These are phyloP conservation scores for Neopestalotiopsis rosae DNA, from an alignment of 2,329 filamentous ascomycete species.

Conservation along the genomic window DNA sequence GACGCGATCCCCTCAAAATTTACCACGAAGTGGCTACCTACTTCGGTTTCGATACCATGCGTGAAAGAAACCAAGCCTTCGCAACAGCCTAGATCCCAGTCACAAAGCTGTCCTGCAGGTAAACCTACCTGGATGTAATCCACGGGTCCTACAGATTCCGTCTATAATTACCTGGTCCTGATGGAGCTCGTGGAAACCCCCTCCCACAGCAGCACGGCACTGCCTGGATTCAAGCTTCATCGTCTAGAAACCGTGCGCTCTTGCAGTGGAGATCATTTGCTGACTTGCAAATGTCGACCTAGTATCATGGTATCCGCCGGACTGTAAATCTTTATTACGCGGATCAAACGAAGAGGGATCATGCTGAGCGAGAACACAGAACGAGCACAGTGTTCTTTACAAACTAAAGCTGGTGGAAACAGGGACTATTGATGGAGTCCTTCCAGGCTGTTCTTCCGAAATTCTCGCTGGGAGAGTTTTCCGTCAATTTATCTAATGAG, in stretches of 20 bases:
- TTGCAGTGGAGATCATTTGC: not conserved
- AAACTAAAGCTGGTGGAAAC: not conserved
- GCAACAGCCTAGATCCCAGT: not conserved
- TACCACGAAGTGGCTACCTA: slow-evolving; percentile 7
- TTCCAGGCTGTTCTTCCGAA: not conserved
- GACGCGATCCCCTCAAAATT: slow-evolving; percentile 1
- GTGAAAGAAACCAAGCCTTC: not conserved
- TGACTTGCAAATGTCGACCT: not conserved
- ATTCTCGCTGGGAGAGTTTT: not conserved
- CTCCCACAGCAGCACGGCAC: not conserved
- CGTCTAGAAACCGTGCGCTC: not conserved
- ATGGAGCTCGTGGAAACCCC: not conserved
- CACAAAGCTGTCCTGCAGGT: not conserved
- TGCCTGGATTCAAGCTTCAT: not conserved
- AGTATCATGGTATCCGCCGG: not conserved
- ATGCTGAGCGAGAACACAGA: not conserved
- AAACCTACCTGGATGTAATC: not conserved
- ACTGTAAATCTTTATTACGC: not conserved
- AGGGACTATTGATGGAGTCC: not conserved
- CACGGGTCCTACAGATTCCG: not conserved
- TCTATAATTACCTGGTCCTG: not conserved
- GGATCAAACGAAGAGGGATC: not conserved
- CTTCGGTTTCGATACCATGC: not conserved
- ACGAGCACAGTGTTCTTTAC: not conserved
- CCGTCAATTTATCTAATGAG: not conserved